A percentile compares a stretch with the other conserved stretches of the same genome.
phyloP scores from a whole-genome alignment of 495 filamentous ascomycete genomes.

The Annulohypoxylon nitens region DNA sequence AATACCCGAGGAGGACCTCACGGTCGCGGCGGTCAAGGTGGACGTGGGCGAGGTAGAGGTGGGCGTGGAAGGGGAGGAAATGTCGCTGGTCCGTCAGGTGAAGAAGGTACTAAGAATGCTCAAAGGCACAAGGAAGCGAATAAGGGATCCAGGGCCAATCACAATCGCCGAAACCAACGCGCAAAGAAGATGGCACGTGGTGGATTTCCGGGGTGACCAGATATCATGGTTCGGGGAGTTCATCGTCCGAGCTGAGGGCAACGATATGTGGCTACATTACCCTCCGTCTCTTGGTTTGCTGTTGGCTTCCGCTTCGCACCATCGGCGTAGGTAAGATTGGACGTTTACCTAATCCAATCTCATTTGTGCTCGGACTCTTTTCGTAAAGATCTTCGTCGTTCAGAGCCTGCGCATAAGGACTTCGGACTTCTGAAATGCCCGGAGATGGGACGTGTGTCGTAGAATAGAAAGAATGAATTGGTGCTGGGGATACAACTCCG shows the following conservation, averaged over 20 bases:
- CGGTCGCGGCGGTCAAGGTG: slow-evolving; percentile 59
- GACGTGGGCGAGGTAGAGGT: slow-evolving; percentile 64
- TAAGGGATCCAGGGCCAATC: slow-evolving; percentile 72
- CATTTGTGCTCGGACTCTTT: slow-evolving; percentile 24
- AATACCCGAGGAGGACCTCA: slow-evolving; percentile 51
- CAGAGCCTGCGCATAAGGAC: slow-evolving; percentile 46
- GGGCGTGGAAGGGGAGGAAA: slow-evolving; percentile 68
- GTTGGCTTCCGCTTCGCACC: slow-evolving; percentile 19
- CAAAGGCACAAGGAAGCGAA: slow-evolving; percentile 75
- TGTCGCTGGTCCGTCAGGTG: slow-evolving; percentile 69
- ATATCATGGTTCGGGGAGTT: background rate
- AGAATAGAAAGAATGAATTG: slow-evolving; percentile 39
- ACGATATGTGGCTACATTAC: slow-evolving; percentile 15
- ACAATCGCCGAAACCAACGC: slow-evolving; percentile 76
- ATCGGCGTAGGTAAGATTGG: slow-evolving; percentile 31
- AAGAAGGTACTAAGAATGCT: slow-evolving; percentile 70
- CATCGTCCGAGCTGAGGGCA: background rate
- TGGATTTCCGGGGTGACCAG: slow-evolving; percentile 64
- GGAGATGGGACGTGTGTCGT: slow-evolving; percentile 39
- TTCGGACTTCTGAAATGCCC: slow-evolving; percentile 40
- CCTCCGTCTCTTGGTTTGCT: slow-evolving; percentile 42
- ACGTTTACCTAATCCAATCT: slow-evolving; percentile 41
- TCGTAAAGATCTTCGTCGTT: slow-evolving; percentile 51
- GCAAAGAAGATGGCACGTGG: slow-evolving; percentile 82
- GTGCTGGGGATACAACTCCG: slow-evolving; percentile 44